Percentiles rank a stretch among this genome's conserved stretches.
Evolutionary conservation across 2,329 filamentous ascomycete genomes (phyloP).

Genomic region (Aspergillus viridinutans): DNA sequence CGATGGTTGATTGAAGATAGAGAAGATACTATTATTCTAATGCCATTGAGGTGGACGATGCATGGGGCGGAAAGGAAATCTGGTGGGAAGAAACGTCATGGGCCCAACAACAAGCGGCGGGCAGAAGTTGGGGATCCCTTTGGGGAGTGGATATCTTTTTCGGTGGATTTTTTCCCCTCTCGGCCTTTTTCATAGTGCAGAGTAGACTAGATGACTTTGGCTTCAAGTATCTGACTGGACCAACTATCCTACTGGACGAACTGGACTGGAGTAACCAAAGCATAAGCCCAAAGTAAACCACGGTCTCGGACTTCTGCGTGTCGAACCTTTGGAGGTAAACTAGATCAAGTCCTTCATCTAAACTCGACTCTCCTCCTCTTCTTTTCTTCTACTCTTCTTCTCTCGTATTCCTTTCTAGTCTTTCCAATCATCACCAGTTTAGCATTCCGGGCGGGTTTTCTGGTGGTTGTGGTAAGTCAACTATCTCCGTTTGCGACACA

Average conservation of each 20-base stretch:
- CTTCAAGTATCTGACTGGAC: not conserved
- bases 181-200: not conserved
- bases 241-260: too few relatives aligned
- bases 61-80: conserved; percentile 4
- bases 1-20: not conserved
- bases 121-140: conserved; percentile 18
- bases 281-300: not conserved
- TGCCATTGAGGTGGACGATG: not conserved
- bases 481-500: conserved; percentile 2
- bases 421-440: not conserved
- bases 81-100: conserved; percentile 17
- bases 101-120: conserved; percentile 21
- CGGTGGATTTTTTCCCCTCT: not conserved
- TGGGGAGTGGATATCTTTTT: not conserved
- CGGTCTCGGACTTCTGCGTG: not conserved
- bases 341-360: not conserved
- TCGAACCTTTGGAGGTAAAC: not conserved
- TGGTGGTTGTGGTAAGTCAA: not conserved
- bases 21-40: too few relatives aligned
- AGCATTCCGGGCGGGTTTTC: not conserved
- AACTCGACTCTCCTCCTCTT: conserved; percentile 2
- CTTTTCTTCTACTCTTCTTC: not conserved
- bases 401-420: not conserved
- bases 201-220: not conserved
- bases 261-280: too few relatives aligned